Evolutionary conservation across 73 alveolate species (phyloP).

Genomic region (Paramecium octaurelia): DNA sequence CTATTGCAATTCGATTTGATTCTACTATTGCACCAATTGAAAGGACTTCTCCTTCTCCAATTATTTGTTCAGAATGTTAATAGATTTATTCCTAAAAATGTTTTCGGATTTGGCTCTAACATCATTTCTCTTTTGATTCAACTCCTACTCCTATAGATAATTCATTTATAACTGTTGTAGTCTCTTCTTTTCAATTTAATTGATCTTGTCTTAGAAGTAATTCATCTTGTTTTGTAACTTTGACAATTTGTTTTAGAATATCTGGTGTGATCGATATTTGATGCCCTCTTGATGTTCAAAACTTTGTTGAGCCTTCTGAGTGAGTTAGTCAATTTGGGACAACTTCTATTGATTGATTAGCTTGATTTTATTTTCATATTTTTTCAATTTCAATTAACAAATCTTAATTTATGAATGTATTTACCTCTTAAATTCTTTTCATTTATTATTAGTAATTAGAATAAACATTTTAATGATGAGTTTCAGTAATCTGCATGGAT

Average conservation of each 20-base stretch:
- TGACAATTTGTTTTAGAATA: background rate
- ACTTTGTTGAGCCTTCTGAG: background rate
- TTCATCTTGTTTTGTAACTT: background rate
- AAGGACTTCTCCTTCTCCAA: background rate
- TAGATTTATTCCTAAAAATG: background rate
- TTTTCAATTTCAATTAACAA: background rate
- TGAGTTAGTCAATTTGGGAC: background rate
- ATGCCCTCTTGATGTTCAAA: background rate
- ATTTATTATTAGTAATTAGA: slow-evolving; percentile 3
- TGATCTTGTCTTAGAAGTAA: background rate
- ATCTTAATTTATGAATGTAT: background rate
- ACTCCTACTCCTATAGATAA: background rate
- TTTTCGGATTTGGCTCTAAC: slow-evolving; percentile 48
- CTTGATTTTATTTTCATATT: background rate
- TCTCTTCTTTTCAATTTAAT: background rate
- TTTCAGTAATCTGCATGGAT: background rate
- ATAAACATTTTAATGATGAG: background rate
- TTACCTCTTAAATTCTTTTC: slow-evolving; percentile 28
- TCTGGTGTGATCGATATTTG: background rate
- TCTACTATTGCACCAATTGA: background rate
- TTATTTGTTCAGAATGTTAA: background rate
- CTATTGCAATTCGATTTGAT: background rate
- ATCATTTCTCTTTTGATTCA: background rate
- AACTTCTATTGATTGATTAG: background rate
- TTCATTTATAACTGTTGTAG: background rate